Conservation (phyloP, 208 protist species). For the Trypanosoma boissoni region DNA sequence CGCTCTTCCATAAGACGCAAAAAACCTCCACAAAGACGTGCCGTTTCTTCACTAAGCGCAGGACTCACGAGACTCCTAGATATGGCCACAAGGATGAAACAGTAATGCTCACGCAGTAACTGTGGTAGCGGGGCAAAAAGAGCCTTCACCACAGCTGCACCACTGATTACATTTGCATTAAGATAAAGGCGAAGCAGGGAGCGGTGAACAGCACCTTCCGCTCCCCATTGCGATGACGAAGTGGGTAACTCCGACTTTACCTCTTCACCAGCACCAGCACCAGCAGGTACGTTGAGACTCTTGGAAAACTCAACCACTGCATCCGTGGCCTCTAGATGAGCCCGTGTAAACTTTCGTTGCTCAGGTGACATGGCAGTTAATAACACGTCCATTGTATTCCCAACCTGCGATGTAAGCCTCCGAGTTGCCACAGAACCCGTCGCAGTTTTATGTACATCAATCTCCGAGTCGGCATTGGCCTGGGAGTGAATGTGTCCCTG, state of each 20-base stretch:
- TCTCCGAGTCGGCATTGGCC: conserved; percentile 8
- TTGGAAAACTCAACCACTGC: conserved; percentile 12
- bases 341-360: conserved; percentile 31
- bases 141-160: conserved; percentile 27
- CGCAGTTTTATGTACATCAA: not conserved
- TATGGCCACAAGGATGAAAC: conserved; percentile 46
- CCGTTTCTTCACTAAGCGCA: conserved; percentile 50
- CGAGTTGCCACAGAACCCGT: conserved; percentile 20
- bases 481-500: conserved; percentile 28
- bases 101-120: conserved; percentile 45
- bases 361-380: conserved; percentile 38
- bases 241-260: too few relatives aligned
- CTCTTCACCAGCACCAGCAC: too few relatives aligned
- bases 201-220: conserved; percentile 51
- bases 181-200: conserved; percentile 75
- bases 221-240: conserved; percentile 41
- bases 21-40: conserved; percentile 56
- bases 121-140: conserved; percentile 15
- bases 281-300: too few relatives aligned
- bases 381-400: conserved; percentile 59
- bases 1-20: conserved; percentile 50
- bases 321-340: conserved; percentile 19
- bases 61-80: conserved; percentile 42
- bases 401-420: conserved; percentile 53
- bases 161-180: conserved; percentile 56